These are phyloP conservation scores for Zymoseptoria passerinii DNA, from an alignment of 2,329 filamentous ascomycete genomes.

Conservation along the genomic window DNA sequence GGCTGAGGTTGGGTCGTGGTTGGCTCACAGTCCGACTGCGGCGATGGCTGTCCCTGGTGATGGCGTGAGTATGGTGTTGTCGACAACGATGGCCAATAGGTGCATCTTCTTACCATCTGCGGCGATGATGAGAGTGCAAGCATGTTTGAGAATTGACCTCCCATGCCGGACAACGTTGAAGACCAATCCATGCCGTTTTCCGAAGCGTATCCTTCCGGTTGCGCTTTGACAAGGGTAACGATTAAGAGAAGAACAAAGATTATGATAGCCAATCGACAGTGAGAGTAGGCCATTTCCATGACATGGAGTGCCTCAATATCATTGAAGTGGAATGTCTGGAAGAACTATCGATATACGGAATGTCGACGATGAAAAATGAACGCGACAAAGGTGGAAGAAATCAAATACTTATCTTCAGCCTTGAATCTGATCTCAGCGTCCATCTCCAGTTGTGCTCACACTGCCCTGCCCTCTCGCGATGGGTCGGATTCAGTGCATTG, in stretches of 20 bases:
- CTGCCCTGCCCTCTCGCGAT: background rate
- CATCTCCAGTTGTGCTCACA: background rate
- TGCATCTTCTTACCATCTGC: conserved; percentile 6
- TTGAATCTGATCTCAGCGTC: background rate
- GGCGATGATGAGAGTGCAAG: conserved; percentile 5
- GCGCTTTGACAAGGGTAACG: conserved; percentile 4
- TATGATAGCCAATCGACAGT: conserved; percentile 4
- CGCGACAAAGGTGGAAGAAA: background rate
- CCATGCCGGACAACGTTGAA: conserved; percentile 1
- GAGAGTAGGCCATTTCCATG: conserved; percentile 2
- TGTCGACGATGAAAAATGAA: background rate
- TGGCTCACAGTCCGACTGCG: background rate
- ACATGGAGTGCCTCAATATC: background rate
- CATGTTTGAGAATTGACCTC: conserved; percentile 6
- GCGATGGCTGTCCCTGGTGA: conserved; percentile 2
- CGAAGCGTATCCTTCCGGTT: conserved; percentile 4
- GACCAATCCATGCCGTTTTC: conserved; percentile 2
- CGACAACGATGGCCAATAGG: background rate
- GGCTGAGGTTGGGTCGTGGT: background rate
- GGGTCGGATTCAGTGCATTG: background rate
- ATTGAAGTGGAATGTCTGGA: background rate
- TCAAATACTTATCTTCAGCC: background rate
- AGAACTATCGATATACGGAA: background rate
- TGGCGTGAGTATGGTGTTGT: background rate
- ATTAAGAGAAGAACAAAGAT: conserved; percentile 2